Percentiles rank a stretch among this genome's conserved stretches.
Conservation (phyloP, 176 grass and related monocot species). For the Hordeum vulgare region DNA sequence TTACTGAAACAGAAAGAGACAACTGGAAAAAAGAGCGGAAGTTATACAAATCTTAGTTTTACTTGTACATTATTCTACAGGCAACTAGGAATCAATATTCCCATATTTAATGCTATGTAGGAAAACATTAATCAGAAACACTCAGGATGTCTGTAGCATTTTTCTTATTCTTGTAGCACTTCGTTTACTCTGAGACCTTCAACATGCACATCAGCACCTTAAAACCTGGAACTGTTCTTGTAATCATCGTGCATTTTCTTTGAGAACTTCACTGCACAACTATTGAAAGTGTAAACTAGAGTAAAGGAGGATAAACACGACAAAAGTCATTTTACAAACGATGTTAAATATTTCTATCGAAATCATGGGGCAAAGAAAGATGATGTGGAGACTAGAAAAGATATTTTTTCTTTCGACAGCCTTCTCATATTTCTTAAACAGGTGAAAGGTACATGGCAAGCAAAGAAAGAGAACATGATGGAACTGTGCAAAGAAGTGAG, state of each 20-base stretch:
- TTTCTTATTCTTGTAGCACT: neutral
- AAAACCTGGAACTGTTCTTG: neutral
- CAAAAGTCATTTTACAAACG: neutral
- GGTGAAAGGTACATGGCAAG: constrained; percentile 48
- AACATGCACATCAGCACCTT: neutral
- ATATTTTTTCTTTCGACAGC: neutral
- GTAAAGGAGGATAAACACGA: neutral
- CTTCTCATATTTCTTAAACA: constrained; percentile 21
- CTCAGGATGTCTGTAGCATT: neutral
- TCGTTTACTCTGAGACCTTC: constrained; percentile 12
- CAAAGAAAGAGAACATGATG: constrained; percentile 41
- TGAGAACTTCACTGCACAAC: neutral
- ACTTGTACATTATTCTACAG: neutral
- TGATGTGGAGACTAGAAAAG: neutral
- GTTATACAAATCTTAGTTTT: neutral
- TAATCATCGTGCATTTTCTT: constrained; percentile 4
- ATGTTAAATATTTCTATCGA: neutral
- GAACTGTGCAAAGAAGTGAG: constrained; percentile 56
- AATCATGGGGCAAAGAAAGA: neutral
- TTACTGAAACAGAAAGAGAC: neutral
- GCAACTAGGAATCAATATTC: neutral
- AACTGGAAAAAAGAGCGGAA: neutral
- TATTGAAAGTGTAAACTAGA: neutral
- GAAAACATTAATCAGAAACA: neutral
- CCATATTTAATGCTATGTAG: neutral